phyloP scores from a whole-genome alignment of 2,329 filamentous ascomycete species.

The Penicillium sp. region DNA sequence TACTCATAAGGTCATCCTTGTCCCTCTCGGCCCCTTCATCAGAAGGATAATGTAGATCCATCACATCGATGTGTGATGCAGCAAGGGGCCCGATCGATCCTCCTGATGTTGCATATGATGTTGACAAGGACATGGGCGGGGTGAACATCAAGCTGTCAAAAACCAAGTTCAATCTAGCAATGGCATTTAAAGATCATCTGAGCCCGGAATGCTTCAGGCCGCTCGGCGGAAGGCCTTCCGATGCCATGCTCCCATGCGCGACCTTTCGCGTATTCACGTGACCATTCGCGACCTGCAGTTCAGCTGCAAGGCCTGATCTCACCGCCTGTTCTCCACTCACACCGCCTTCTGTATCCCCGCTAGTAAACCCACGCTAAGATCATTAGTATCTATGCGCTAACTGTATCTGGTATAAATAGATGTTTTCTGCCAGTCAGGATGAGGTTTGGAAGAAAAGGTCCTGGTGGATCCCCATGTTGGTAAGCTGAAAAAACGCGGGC shows the following conservation, averaged over 20 bases:
- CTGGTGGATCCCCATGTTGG: constrained; percentile 1
- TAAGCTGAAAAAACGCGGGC: constrained; percentile 20
- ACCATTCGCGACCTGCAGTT: constrained; percentile 16
- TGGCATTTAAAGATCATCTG: constrained; percentile 12
- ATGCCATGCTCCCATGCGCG: constrained; percentile 4
- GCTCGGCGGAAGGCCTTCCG: constrained; percentile 3
- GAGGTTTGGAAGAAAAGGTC: background rate
- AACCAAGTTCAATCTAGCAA: background rate
- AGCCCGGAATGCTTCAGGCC: constrained; percentile 20
- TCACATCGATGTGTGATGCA: constrained; percentile 1
- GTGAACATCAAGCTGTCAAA: background rate
- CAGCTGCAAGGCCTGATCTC: constrained; percentile 2
- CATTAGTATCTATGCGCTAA: background rate
- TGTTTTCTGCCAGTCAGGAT: constrained; percentile 5
- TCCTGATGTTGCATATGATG: background rate
- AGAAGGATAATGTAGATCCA: background rate
- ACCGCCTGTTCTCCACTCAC: constrained; percentile 9
- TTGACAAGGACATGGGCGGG: background rate
- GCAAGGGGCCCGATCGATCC: constrained; percentile 2
- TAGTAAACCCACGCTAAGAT: background rate
- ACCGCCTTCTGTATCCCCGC: constrained; percentile 17
- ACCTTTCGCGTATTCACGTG: constrained; percentile 23
- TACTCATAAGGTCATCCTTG: background rate
- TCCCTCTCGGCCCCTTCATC: background rate
- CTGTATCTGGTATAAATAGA: background rate